Percentiles rank a stretch among this genome's conserved stretches.
These are phyloP conservation scores for Thelephora ganbajun DNA, from an alignment of 768 basidiomycete species.

Conservation along the genomic window DNA sequence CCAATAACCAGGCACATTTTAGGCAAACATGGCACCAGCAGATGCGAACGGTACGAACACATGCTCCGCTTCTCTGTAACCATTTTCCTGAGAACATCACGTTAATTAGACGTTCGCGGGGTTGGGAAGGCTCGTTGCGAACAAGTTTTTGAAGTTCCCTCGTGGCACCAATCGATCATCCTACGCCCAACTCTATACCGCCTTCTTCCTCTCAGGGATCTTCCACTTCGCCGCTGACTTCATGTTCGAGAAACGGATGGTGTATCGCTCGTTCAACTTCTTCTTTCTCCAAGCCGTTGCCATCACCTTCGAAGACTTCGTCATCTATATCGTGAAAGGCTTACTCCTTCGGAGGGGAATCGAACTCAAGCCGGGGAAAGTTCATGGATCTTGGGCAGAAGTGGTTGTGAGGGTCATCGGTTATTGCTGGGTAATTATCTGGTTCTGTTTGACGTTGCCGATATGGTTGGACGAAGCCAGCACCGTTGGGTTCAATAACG, in stretches of 20 bases:
- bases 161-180: conserved; percentile 14
- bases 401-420: not conserved
- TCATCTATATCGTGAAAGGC: conserved; percentile 10
- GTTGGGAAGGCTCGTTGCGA: conserved; percentile 15
- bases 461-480: not conserved
- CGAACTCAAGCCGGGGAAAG: not conserved
- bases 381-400: too few species aligned
- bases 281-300: conserved; percentile 20
- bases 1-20: not conserved
- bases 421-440: not conserved
- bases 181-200: conserved; percentile 20
- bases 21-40: conserved; percentile 26
- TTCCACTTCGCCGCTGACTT: conserved; percentile 22
- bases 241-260: conserved; percentile 10
- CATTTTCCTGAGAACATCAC: not conserved
- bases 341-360: not conserved
- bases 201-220: conserved; percentile 21
- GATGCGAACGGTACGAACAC: conserved; percentile 18
- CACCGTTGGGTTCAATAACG: not conserved
- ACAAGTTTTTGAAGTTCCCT: conserved; percentile 10
- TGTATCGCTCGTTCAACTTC: conserved; percentile 12
- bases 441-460: not conserved
- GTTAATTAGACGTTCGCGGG: conserved; percentile 13
- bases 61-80: not conserved
- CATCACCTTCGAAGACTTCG: conserved; percentile 21